Evolutionary conservation across 768 basidiomycete species (phyloP), one percentile per base, ranked within the genome.

Genomic region (Mycena crocata): DNA sequence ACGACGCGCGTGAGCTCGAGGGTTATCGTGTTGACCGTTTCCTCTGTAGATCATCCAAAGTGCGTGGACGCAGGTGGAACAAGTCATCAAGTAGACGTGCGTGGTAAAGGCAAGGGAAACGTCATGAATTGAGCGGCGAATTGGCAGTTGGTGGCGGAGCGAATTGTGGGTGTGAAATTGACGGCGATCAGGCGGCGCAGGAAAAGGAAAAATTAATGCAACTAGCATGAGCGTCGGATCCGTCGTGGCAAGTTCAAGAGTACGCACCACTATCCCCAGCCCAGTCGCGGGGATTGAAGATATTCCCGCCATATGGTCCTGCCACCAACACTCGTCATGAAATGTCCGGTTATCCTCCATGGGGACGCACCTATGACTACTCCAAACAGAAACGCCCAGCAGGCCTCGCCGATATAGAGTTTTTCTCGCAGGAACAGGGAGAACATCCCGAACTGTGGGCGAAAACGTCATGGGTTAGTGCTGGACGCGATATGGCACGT

Each of bases 381-480:
- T 15, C 95, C 95, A 73, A 97, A 94, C 35, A 97, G 76, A 72
- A 98, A 98, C 0, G 97, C 96, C 89, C 94, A 94, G 70, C 93
- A 93, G 17, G 98, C 96, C 85, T 99, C 98, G 66, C 98, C 98
- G 63, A 98, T 90, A 76, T 98, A 70, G 15, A 70, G 62, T 82
- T 87, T 89, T 82, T 96, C 95, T 74, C 96, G 91, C 72, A 98
- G 86, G 71, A 98, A 88, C 8, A 96, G 85, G 3, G 94, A 95
- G 81, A 96, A 94, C 94, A 97, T 95, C 77, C 94, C 94, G 79
- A 97, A 98, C 93, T 95, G 9, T 54, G 40, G 63, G 44, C 23
- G 54, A 32, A 30, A 37, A n/a, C 23, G 28, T 26, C 24, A 26
- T 26, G 28, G 28, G 32, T 24, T 45, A 49, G 42, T 42, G 45